Evolutionary conservation across 352 stramenopile genomes (phyloP).

Genomic region (Phytophthora tentaculata): DNA sequence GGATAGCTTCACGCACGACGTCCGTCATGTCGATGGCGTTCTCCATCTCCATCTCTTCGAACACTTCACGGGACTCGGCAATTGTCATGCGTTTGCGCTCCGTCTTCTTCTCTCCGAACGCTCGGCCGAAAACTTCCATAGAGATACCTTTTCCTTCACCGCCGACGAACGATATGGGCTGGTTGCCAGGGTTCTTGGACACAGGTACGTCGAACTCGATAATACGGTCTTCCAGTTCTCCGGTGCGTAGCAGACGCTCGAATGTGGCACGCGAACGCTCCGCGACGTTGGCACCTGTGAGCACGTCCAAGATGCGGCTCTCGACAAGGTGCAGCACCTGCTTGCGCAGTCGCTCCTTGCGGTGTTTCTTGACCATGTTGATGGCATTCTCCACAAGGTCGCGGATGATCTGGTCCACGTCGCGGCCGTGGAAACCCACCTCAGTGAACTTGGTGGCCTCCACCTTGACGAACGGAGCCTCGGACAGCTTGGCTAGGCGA

Average conservation of each 20-base stretch:
- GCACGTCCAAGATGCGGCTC: constrained; percentile 95
- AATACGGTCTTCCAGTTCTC: constrained; percentile 82
- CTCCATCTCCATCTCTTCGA: constrained; percentile 97
- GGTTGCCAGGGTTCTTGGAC: constrained; percentile 49
- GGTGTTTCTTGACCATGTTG: constrained; percentile 95
- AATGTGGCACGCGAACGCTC: constrained; percentile 92
- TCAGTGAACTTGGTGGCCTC: constrained; percentile 99
- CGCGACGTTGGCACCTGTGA: constrained; percentile 89
- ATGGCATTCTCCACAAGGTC: constrained; percentile 99
- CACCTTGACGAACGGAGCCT: constrained; percentile 98
- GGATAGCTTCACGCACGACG: constrained; percentile 84
- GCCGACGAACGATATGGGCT: constrained; percentile 76
- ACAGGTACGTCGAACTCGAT: constrained; percentile 82
- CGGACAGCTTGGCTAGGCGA: constrained; percentile 96
- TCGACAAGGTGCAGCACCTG: constrained; percentile 95
- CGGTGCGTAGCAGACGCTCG: constrained; percentile 88
- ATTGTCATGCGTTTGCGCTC: constrained; percentile 95
- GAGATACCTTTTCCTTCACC: constrained; percentile 73
- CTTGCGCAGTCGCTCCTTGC: constrained; percentile 92
- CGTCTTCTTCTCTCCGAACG: constrained; percentile 83
- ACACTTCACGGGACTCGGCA: constrained; percentile 92
- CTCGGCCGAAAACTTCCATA: constrained; percentile 78
- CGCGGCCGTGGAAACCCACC: constrained; percentile 98
- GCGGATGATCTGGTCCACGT: constrained; percentile 99
- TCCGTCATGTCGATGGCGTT: constrained; percentile 92